A percentile compares a stretch with the other conserved stretches of the same genome.
phyloP scores from a whole-genome alignment of 805 yeast species.

The Isabelozyma heimii region DNA sequence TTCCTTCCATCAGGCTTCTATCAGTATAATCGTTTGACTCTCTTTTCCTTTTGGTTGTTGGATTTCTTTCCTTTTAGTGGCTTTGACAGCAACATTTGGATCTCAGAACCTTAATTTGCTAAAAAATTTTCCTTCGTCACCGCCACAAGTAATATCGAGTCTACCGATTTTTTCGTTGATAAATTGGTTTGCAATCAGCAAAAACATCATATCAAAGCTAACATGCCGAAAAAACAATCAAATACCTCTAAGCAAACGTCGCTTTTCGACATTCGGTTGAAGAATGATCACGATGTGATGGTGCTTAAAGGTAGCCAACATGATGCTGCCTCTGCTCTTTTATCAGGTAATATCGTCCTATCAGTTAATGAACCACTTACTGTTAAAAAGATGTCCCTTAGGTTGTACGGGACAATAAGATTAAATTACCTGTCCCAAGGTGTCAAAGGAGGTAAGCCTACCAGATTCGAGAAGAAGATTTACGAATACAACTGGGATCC shows the following conservation, averaged over 20 bases:
- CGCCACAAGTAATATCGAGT: background rate
- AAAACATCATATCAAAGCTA: too few relatives aligned
- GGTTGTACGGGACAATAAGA: slow-evolving; percentile 64
- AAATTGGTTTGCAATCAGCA: background rate
- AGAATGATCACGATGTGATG: slow-evolving; percentile 76
- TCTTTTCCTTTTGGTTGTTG: too few relatives aligned
- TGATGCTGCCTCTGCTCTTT: slow-evolving; percentile 72
- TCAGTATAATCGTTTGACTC: too few relatives aligned
- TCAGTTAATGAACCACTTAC: slow-evolving; percentile 73
- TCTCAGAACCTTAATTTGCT: background rate
- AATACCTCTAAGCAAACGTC: slow-evolving; percentile 23
- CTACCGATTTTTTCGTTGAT: too few relatives aligned
- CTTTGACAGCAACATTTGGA: background rate
- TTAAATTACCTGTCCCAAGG: slow-evolving; percentile 61
- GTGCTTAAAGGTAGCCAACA: slow-evolving; percentile 74
- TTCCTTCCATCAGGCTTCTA: background rate
- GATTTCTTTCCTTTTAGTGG: background rate
- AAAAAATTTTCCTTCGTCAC: background rate
- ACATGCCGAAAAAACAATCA: slow-evolving; percentile 12
- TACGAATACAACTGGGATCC: slow-evolving; percentile 81
- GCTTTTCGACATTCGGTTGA: slow-evolving; percentile 52
- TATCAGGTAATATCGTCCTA: slow-evolving; percentile 76
- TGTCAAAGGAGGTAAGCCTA: slow-evolving; percentile 47
- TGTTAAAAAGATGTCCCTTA: slow-evolving; percentile 61
- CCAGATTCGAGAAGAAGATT: slow-evolving; percentile 56